Base-by-base conservation (phyloP, 441 rosid genomes). In the Francoa sonchifolia region DNA sequence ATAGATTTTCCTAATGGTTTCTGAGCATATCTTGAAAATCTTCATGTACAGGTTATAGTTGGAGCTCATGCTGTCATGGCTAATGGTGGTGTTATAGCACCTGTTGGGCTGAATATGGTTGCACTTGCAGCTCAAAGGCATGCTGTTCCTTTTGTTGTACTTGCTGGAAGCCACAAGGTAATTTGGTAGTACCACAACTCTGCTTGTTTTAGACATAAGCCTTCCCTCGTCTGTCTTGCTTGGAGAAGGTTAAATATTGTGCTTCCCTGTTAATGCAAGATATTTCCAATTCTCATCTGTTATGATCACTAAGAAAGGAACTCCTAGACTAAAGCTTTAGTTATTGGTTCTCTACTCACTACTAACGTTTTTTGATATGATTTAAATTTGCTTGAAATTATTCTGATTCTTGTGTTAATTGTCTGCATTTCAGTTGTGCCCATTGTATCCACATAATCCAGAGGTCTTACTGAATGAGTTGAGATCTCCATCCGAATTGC, bases 1-100 rank as follows among this genome's bases (percentile, higher is more conserved):
- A n/a, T n/a, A n/a, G n/a, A n/a, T n/a, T n/a, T n/a, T n/a, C n/a
- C n/a, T n/a, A n/a, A n/a, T n/a, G n/a, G n/a, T n/a, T n/a, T n/a
- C n/a, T n/a, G n/a, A n/a, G n/a, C n/a, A n/a, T n/a, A 14, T 44
- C 7, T 35, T 32, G 19, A 61, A 63, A 54, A 52, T 38, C 58
- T 39, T 31, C 35, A 29, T 43, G 12, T 39, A 40, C 58, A 87
- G 97, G 99, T 92, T 59, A 92, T 87, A 42, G 92, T 92, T 44
- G 99, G 97, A 62, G 95, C 97, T 57, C 97, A 87, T 58, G 92
- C 92, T 52, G 94, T 92, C 39, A 81, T 92, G 97, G 95, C 99
- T 38, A 83, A 92, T 67, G 99, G 97, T 47, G 95, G 95, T 46
- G 94, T 87, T 42, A 79, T 92, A 52, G 94, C 86, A 42, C 97